These are phyloP conservation scores for Tolypocladium paradoxum DNA, from an alignment of 2,329 filamentous ascomycete species.

Conservation along the genomic window DNA sequence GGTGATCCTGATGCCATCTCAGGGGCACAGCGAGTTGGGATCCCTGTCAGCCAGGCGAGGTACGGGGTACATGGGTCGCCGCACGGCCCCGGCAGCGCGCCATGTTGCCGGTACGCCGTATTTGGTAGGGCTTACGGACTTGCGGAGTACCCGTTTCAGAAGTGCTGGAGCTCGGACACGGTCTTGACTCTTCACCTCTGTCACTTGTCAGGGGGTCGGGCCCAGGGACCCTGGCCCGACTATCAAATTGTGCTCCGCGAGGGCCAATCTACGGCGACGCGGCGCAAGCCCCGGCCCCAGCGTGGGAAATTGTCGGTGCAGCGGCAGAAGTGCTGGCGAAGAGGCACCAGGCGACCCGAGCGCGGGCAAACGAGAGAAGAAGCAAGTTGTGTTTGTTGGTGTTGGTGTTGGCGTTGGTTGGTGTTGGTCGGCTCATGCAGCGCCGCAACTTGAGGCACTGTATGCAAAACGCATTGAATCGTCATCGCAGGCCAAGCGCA, in stretches of 20 bases:
- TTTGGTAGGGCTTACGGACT: no score
- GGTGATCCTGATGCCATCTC: slow-evolving; percentile 5
- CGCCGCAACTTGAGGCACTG: neutral
- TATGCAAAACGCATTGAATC: neutral
- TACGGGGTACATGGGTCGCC: neutral
- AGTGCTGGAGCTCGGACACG: neutral
- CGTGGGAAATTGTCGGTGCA: neutral
- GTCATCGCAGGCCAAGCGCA: neutral
- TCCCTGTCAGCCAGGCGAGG: neutral
- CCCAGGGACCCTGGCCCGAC: neutral
- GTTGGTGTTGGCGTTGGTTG: neutral
- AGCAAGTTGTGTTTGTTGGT: neutral
- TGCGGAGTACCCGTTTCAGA: slow-evolving; percentile 2
- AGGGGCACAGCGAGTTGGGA: neutral
- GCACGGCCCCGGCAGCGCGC: neutral
- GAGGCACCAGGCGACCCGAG: neutral
- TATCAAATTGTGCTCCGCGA: neutral
- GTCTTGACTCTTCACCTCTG: neutral
- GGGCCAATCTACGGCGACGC: neutral
- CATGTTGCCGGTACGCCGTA: neutral
- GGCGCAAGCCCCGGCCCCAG: neutral
- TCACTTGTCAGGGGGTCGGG: neutral
- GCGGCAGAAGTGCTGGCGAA: neutral
- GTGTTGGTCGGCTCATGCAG: neutral
- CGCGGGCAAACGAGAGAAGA: neutral